Base-by-base conservation (phyloP, 2,329 filamentous ascomycete genomes). In the Cladorrhinum sp. region DNA sequence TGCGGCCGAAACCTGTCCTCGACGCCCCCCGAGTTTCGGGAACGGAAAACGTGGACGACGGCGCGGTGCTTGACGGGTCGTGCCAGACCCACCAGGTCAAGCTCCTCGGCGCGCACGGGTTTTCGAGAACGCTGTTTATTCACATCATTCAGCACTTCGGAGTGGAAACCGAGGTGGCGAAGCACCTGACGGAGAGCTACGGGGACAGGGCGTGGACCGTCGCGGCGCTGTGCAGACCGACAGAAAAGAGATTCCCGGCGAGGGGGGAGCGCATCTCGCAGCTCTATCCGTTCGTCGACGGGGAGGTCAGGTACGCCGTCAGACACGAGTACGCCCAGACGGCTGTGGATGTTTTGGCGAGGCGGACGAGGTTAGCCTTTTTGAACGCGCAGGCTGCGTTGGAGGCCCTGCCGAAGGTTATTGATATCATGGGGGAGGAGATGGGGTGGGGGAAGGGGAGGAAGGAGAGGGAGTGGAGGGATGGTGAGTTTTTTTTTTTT, bases 151-250 rank as follows among this genome's bases (percentile, higher is more conserved):
- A 97, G 75, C 91, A 96, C 77, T 96, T 91, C 72, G 92, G 92
- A 65, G 78, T 97, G 60, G 93, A 96, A 76, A 96, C 91, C 18
- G 92, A 96, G 69, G 91, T 97, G 20, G 93, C 93, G 50, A 90
- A 92, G 77, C 92, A 97, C 75, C 82, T 97, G 33, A 89, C 89
- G 14, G 85, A 90, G 71, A 90, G 91, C 60, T 98, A 97, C 73
- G 93, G 94, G 67, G 93, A 97, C 76, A 86, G 93, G 61, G 92
- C 93, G 20, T 97, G 93, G 93, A 89, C 89, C 16, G 92, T 97
- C 21, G 92, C 91, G 8, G 85, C 90, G 1, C 81, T 97, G 53
- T 94, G 90, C 68, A 80, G 83, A 16, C 87, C 90, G 0, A 96
- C 92, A 0, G 84, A 90, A 60, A 79, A 86, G 69, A 86, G 92